These are phyloP conservation scores for Coleophoma eucalyptorum DNA, from an alignment of 2,329 filamentous ascomycete genomes.

Conservation along the genomic window DNA sequence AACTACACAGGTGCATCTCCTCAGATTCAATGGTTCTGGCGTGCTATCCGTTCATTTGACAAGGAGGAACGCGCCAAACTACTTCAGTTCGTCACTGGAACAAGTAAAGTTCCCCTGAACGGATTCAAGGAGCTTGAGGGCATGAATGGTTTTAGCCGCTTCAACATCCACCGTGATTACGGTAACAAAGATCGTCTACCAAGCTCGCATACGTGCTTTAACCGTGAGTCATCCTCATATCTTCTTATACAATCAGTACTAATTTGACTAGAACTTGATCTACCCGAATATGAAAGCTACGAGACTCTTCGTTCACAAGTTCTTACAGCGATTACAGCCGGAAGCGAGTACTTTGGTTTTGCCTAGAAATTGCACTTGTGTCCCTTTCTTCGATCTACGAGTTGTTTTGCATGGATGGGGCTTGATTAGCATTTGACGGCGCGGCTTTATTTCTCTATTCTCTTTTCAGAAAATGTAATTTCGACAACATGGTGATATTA, in stretches of 20 bases:
- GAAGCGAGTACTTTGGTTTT: slow-evolving; percentile 96
- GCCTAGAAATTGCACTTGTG: slow-evolving; percentile 52
- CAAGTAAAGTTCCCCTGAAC: slow-evolving; percentile 95
- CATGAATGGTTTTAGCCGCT: slow-evolving; percentile 97
- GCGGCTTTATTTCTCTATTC: neutral
- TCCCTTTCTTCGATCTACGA: slow-evolving; percentile 16
- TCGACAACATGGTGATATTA: neutral
- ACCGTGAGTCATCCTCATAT: slow-evolving; percentile 65
- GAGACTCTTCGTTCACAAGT: slow-evolving; percentile 83
- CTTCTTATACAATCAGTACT: slow-evolving; percentile 11
- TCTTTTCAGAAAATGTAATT: neutral
- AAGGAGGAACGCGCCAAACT: slow-evolving; percentile 98
- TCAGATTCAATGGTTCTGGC: slow-evolving; percentile 99
- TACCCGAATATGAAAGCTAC: slow-evolving; percentile 97
- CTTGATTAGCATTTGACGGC: slow-evolving; percentile 27
- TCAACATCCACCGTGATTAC: slow-evolving; percentile 98
- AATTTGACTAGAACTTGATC: slow-evolving; percentile 73
- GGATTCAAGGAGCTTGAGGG: slow-evolving; percentile 99
- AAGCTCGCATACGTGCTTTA: slow-evolving; percentile 98
- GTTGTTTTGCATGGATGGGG: slow-evolving; percentile 22
- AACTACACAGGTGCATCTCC: slow-evolving; percentile 93
- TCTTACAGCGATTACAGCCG: slow-evolving; percentile 94
- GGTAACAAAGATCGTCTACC: slow-evolving; percentile 94
- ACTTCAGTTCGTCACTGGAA: slow-evolving; percentile 96
- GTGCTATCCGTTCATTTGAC: slow-evolving; percentile 93